phyloP scores from a whole-genome alignment of 1,284 basidiomycete species.

The Pyrrhoderma lamaoense region DNA sequence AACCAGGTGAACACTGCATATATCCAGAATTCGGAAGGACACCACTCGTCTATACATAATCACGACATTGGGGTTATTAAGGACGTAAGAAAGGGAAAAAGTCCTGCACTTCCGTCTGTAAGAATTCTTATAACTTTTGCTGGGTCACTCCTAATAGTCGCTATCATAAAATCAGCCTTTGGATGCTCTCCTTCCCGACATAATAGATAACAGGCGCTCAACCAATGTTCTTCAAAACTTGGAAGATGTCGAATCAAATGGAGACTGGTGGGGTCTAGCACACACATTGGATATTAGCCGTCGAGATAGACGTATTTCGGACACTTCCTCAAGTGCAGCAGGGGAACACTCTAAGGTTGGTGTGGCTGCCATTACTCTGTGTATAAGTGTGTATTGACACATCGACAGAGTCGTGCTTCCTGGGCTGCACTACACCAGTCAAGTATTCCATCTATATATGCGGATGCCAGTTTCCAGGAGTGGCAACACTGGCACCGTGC shows the following conservation, averaged over 20 bases:
- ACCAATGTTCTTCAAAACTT: slow-evolving; percentile 7
- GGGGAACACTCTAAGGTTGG: slow-evolving; percentile 39
- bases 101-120: slow-evolving; percentile 11
- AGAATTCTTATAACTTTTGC: neutral
- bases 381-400: neutral
- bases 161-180: slow-evolving; percentile 14
- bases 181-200: slow-evolving; percentile 24
- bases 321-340: slow-evolving; percentile 23
- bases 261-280: slow-evolving; percentile 39
- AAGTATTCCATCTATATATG: slow-evolving; percentile 30
- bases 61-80: neutral
- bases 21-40: too few species aligned
- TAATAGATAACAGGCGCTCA: slow-evolving; percentile 4
- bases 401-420: slow-evolving; percentile 35
- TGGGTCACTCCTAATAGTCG: too few species aligned
- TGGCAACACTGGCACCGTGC: slow-evolving; percentile 35
- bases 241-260: slow-evolving; percentile 24
- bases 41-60: slow-evolving; percentile 3
- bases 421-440: slow-evolving; percentile 37
- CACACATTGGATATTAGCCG: slow-evolving; percentile 38
- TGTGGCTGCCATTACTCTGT: neutral
- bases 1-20: too few species aligned
- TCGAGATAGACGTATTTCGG: slow-evolving; percentile 31
- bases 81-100: slow-evolving; percentile 14
- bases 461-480: slow-evolving; percentile 33